These are phyloP conservation scores for Fusarium sp. DNA, from an alignment of 2,329 filamentous ascomycete species.

Conservation along the genomic window DNA sequence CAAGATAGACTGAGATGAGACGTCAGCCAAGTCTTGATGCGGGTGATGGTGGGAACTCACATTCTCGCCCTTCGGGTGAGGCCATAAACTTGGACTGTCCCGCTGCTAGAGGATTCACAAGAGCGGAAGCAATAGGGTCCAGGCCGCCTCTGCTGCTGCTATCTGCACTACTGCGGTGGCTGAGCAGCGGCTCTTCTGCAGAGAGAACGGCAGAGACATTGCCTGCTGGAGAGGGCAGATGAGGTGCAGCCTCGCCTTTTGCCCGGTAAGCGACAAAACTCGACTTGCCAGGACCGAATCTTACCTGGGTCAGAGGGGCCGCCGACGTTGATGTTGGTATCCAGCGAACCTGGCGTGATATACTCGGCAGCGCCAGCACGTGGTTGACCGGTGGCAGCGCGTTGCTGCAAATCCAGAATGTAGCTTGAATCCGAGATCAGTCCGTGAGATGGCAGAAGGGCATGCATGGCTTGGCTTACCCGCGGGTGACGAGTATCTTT, in stretches of 20 bases:
- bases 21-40: neutral
- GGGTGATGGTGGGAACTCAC: conserved; percentile 42
- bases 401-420: conserved; percentile 49
- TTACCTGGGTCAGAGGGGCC: conserved; percentile 33
- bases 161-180: conserved; percentile 27
- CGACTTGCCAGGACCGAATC: rapidly evolving
- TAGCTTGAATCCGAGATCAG: conserved; percentile 39
- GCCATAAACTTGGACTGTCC: conserved; percentile 54
- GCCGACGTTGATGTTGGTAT: conserved; percentile 30
- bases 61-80: conserved; percentile 52
- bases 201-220: conserved; percentile 23
- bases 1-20: conserved; percentile 57
- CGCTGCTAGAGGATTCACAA: conserved; percentile 55
- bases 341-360: conserved; percentile 38
- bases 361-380: conserved; percentile 26
- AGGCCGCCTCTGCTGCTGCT: conserved; percentile 30
- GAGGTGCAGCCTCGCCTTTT: conserved; percentile 15
- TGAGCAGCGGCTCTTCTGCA: conserved; percentile 27
- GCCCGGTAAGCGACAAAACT: neutral
- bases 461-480: conserved; percentile 43
- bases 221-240: conserved; percentile 6
- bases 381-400: conserved; percentile 29
- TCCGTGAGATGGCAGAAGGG: neutral
- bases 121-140: conserved; percentile 45
- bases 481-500: conserved; percentile 59